Evolutionary conservation across 306 rosid genomes (phyloP), one percentile per base, ranked within the genome.

Genomic region (Ormosia emarginata): DNA sequence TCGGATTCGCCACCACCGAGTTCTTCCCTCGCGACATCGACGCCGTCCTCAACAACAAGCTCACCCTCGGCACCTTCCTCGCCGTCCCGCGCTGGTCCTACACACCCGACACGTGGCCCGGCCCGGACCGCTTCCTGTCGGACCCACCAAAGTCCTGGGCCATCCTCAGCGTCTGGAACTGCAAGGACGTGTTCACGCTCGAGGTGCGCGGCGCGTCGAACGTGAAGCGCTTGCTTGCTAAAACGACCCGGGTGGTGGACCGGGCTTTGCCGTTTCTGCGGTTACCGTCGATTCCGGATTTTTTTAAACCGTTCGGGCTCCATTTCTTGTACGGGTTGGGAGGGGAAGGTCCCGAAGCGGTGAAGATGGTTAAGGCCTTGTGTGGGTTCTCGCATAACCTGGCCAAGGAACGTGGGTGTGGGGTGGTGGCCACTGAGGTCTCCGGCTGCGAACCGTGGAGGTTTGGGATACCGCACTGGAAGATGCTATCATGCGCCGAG

Each of bases 11-110:
- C 78, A 95, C 97, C 65, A 89, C 88, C 14, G 99, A 95, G 81
- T 95, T 95, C 65, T 95, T 93, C 83, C 99, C 99, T 4, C 96
- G 94, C 43, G 99, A 95, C 85, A 88, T 95, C 70, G 99, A 93
- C 82, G 71, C 96, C 0, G 88, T 95, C 15, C 90, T 95, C 47
- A 79, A 79, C 79, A 92, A 95, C 87, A 74, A 62, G 18, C 96
- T 93, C 72, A 86, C 37, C 18, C 89, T 95, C 11, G 99, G 99
- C 12, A 95, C 99, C 0, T 95, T 90, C 52, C 90, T 95, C 1
- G 98, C 99, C 2, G 84, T 95, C 36, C 99, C 97, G 7, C 67
- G 83, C 67, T 96, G 93, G 50, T 33, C 79, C 5, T 74, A 80
- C 56, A 1, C 4, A 0, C n/a, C 18, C 0, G 72, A 86, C 53